Evolutionary conservation across 1,139 yeast species (phyloP), one percentile per base, ranked within the genome.

Genomic region (Insectozyma bohioensis): DNA sequence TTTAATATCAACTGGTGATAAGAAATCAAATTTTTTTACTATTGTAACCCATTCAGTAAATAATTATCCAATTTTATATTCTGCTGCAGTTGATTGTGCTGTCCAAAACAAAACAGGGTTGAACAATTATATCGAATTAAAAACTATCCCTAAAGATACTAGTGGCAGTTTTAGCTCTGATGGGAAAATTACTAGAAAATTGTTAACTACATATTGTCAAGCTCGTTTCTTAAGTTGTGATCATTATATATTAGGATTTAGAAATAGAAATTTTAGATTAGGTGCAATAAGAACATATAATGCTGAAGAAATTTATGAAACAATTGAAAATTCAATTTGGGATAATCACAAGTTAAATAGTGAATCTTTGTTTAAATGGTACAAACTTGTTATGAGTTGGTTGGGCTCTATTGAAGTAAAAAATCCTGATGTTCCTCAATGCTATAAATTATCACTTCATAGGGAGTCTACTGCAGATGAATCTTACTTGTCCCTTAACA

Each of bases 71-170:
- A 29, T 53, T 4, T 32, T 41, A 13, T 51, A 45, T 31, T 46
- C 55, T 7, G 58, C 61, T 3, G 61, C 54, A 34, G 46, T 54
- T 10, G 60, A 55, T 37, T 45, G 52, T 19, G 36, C 48, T 4
- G 31, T 34, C 11, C 19, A 16, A 4, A 28, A 30, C 6, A 21
- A 20, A 2, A 21, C 42, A 5, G 48, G 43, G 3, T 27, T 40
- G n/a, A 28, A 19, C 4, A 40, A 36, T 27, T 53, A 48, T 30
- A 50, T 54, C 2, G 60, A 54, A 30, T 37, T 55, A 28, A 54
- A 55, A 28, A 51, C 60, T 1, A 57, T 51, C 33, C 31, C 36
- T 13, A 37, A 30, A 13, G 20, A 30, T 19, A 15, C 20, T 13
- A 35, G 35, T 29, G 33, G 28, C 11, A 24, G 40, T 12, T 32